Evolutionary conservation across 1,284 basidiomycete species (phyloP).

Genomic region (Schizophyllum commune): DNA sequence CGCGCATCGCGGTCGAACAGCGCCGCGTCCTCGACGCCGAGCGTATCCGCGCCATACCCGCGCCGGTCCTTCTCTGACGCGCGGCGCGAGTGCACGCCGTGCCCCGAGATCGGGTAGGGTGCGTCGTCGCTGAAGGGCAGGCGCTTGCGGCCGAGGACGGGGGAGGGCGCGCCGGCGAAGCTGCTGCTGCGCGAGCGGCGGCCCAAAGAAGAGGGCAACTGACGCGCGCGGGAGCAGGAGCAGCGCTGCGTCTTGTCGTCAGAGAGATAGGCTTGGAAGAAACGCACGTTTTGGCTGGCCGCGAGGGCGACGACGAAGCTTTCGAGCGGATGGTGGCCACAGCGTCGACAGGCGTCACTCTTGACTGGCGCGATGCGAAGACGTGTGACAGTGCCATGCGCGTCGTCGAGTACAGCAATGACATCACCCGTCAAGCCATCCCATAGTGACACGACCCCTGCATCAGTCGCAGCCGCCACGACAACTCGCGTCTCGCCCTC

Average conservation of each 20-base stretch:
- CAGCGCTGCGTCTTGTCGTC: slow-evolving; percentile 51
- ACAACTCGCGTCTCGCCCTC: slow-evolving; percentile 43
- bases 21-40: slow-evolving; percentile 45
- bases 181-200: slow-evolving; percentile 55
- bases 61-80: slow-evolving; percentile 54
- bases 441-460: slow-evolving; percentile 67
- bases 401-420: slow-evolving; percentile 51
- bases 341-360: slow-evolving; percentile 51
- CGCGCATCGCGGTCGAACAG: slow-evolving; percentile 25
- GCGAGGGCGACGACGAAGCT: slow-evolving; percentile 57
- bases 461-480: slow-evolving; percentile 53
- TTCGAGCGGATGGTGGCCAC: slow-evolving; percentile 58
- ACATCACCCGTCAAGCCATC: slow-evolving; percentile 53
- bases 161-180: slow-evolving; percentile 36
- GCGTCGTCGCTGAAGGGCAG: slow-evolving; percentile 17
- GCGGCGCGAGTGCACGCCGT: slow-evolving; percentile 66
- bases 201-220: slow-evolving; percentile 33
- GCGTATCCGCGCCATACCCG: slow-evolving; percentile 36
- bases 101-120: slow-evolving; percentile 68
- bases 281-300: slow-evolving; percentile 47
- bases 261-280: slow-evolving; percentile 53
- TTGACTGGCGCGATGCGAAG: slow-evolving; percentile 45
- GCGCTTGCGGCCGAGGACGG: slow-evolving; percentile 37
- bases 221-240: slow-evolving; percentile 48
- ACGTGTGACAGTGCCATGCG: slow-evolving; percentile 43